A percentile compares a stretch with the other conserved stretches of the same genome.
phyloP scores from a whole-genome alignment of 2,329 filamentous ascomycete species.

The Penicillium sp. region DNA sequence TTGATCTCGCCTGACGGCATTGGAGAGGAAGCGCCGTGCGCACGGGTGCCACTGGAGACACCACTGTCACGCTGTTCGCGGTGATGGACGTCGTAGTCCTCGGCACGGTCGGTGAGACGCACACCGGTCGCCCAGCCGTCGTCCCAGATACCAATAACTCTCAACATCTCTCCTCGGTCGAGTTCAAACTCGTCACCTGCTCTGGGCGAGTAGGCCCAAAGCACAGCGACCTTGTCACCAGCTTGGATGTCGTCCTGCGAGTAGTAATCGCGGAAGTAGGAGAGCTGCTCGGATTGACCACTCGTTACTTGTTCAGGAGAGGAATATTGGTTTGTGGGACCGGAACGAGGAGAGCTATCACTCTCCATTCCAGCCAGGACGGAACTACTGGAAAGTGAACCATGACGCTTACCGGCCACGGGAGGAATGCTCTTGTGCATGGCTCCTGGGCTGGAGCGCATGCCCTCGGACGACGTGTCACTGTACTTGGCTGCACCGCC shows the following conservation, averaged over 20 bases:
- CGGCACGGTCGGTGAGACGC: constrained; percentile 76
- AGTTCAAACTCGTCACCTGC: constrained; percentile 91
- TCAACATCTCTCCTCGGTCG: constrained; percentile 96
- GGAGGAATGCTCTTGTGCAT: constrained; percentile 54
- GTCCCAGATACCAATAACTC: constrained; percentile 98
- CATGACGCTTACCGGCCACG: constrained; percentile 66
- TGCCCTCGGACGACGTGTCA: constrained; percentile 66
- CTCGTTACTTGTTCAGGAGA: constrained; percentile 82
- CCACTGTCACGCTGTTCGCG: constrained; percentile 88
- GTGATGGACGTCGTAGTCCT: constrained; percentile 80
- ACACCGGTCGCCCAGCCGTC: constrained; percentile 98
- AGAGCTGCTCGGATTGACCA: constrained; percentile 91
- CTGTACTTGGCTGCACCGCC: constrained; percentile 53
- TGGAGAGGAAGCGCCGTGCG: constrained; percentile 59
- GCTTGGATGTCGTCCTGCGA: constrained; percentile 95
- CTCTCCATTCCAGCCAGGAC: constrained; percentile 65
- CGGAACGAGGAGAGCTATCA: constrained; percentile 71
- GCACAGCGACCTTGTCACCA: constrained; percentile 81
- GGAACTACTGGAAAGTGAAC: constrained; percentile 87
- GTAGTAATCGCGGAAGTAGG: constrained; percentile 98
- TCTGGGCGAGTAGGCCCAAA: constrained; percentile 96
- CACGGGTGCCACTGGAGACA: constrained; percentile 76
- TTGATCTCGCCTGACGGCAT: constrained; percentile 81
- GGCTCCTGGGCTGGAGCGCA: constrained; percentile 71
- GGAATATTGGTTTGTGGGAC: constrained; percentile 71